phyloP scores from a whole-genome alignment of 2,329 filamentous ascomycete genomes.

The Laburnicola sp. region DNA sequence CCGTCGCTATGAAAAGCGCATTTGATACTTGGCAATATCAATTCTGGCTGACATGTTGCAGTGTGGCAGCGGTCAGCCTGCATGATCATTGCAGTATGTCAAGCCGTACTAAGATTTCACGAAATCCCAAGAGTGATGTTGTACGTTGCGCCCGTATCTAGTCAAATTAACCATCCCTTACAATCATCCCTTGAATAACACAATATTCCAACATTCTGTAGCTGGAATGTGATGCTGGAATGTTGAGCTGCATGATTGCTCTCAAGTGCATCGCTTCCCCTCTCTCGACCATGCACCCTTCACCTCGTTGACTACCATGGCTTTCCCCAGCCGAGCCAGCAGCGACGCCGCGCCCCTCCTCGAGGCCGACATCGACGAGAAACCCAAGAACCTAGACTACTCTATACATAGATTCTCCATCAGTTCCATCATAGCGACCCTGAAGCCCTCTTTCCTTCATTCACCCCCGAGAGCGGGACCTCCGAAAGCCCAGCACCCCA shows the following conservation, averaged over 20 bases:
- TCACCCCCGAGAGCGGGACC: not conserved
- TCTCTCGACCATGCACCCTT: not conserved
- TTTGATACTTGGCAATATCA: too few species aligned
- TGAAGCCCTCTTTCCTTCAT: not conserved
- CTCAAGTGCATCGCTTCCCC: not conserved
- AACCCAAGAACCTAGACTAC: not conserved
- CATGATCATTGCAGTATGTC: too few species aligned
- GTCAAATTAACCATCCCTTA: too few species aligned
- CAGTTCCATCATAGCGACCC: not conserved
- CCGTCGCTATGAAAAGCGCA: too few species aligned
- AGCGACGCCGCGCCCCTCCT: slow-evolving; percentile 1
- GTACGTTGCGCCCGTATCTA: too few species aligned
- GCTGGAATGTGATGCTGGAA: not conserved
- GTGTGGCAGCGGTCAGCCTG: too few species aligned
- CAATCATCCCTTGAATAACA: not conserved
- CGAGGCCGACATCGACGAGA: not conserved
- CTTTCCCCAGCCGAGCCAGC: not conserved
- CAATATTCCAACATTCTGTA: not conserved
- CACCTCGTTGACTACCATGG: not conserved
- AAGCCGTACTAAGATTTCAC: too few species aligned
- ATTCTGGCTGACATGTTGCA: too few species aligned
- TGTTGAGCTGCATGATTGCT: too few species aligned
- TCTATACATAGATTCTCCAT: not conserved
- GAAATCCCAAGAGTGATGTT: too few species aligned
- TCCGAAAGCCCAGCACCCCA: not conserved